Conservation (phyloP, 371 early-diverging fungal species). For the Circinella minor region DNA sequence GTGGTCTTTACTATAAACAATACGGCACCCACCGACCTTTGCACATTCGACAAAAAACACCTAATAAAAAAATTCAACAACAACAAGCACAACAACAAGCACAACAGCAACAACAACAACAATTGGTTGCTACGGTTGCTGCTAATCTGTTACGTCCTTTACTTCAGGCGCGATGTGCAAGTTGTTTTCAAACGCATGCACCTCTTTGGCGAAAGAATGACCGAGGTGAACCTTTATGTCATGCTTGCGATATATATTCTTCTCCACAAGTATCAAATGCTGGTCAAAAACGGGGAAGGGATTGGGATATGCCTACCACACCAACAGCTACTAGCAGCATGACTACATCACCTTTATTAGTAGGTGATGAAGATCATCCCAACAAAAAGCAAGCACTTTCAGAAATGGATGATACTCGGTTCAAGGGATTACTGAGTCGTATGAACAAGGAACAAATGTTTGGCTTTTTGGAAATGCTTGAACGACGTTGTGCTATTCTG, state of each 20-base stretch:
- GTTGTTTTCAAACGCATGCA: conserved; percentile 81
- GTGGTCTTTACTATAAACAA: conserved; percentile 82
- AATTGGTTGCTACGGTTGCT: conserved; percentile 7
- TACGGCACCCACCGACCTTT: conserved; percentile 75
- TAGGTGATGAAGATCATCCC: neutral
- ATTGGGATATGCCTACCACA: neutral
- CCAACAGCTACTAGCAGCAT: neutral
- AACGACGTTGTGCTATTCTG: conserved; percentile 34
- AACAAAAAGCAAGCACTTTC: conserved; percentile 6
- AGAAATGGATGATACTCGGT: conserved; percentile 29
- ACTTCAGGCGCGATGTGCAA: conserved; percentile 57
- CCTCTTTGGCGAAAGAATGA: conserved; percentile 88
- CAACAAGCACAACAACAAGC: conserved; percentile 9
- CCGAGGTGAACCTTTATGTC: conserved; percentile 81
- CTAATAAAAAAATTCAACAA: conserved; percentile 23
- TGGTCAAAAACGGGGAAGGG: neutral
- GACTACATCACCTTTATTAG: neutral
- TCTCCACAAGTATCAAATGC: conserved; percentile 19
- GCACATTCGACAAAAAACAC: conserved; percentile 60
- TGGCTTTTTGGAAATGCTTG: conserved; percentile 36
- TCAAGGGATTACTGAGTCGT: conserved; percentile 37
- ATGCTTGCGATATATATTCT: conserved; percentile 86
- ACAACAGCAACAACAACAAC: conserved; percentile 8
- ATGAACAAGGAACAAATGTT: conserved; percentile 36
- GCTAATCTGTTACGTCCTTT: conserved; percentile 9